phyloP scores from a whole-genome alignment of 1,139 yeast genomes.

The Scheffersomyces segobiensis region DNA sequence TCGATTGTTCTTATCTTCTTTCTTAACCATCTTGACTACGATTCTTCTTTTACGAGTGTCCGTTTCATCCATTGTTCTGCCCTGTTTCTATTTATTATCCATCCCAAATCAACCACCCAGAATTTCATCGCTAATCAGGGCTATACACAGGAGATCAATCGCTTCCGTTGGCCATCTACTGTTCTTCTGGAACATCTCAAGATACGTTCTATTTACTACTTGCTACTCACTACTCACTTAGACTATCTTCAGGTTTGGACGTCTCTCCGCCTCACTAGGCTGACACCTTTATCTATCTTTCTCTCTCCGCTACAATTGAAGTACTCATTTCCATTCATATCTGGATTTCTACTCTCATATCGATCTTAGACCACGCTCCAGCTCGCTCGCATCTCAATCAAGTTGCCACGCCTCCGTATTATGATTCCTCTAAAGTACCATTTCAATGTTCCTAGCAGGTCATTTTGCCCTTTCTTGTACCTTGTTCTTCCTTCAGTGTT shows the following conservation, averaged over 20 bases:
- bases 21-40: neutral
- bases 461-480: neutral
- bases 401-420: too few species aligned
- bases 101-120: neutral
- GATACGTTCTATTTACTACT: neutral
- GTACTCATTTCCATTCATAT: neutral
- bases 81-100: neutral
- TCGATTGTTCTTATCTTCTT: too few species aligned
- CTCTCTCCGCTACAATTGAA: neutral
- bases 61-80: neutral
- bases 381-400: neutral
- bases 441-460: neutral
- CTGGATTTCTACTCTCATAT: neutral
- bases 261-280: too few species aligned
- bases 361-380: neutral
- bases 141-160: neutral
- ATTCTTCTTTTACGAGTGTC: neutral
- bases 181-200: neutral
- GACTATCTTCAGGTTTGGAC: too few species aligned
- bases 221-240: too few species aligned
- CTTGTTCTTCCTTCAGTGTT: neutral
- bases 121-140: neutral
- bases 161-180: neutral
- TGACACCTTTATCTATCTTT: too few species aligned
- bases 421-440: neutral